Conservation (phyloP, 805 yeast genomes). For the Pichia cabralensis region DNA sequence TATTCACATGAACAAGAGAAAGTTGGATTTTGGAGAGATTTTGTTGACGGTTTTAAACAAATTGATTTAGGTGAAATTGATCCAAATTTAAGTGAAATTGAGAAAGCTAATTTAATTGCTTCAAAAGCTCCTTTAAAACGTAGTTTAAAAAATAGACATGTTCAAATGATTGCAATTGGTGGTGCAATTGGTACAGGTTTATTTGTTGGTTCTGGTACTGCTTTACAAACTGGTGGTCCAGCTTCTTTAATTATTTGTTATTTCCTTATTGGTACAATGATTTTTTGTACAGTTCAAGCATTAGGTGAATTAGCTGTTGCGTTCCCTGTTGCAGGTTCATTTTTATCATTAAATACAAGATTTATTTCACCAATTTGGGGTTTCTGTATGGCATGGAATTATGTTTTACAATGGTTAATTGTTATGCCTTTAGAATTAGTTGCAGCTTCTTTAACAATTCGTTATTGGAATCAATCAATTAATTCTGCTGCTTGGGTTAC, state of each 20-base stretch:
- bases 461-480: constrained; percentile 34
- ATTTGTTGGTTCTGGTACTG: constrained; percentile 58
- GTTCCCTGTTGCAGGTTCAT: constrained; percentile 51
- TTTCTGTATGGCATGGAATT: constrained; percentile 50
- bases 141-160: constrained; percentile 47
- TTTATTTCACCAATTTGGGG: constrained; percentile 48
- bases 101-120: constrained; percentile 33
- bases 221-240: constrained; percentile 57
- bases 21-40: constrained; percentile 9
- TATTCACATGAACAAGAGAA: too few species aligned
- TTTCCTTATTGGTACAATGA: constrained; percentile 44
- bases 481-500: constrained; percentile 45
- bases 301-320: constrained; percentile 51
- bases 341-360: constrained; percentile 45
- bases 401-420: constrained; percentile 40
- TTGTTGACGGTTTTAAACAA: constrained; percentile 19
- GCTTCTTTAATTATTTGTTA: constrained; percentile 52
- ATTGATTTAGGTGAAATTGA: constrained; percentile 26
- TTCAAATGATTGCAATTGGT: constrained; percentile 73
- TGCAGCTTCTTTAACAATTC: constrained; percentile 40
- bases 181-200: constrained; percentile 77
- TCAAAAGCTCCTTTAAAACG: constrained; percentile 39
- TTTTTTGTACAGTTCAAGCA: constrained; percentile 51
- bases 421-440: constrained; percentile 43
- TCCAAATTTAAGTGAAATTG: constrained; percentile 30